Base-by-base conservation (phyloP, 75 land plant genomes). In the Cunninghamia lanceolata region DNA sequence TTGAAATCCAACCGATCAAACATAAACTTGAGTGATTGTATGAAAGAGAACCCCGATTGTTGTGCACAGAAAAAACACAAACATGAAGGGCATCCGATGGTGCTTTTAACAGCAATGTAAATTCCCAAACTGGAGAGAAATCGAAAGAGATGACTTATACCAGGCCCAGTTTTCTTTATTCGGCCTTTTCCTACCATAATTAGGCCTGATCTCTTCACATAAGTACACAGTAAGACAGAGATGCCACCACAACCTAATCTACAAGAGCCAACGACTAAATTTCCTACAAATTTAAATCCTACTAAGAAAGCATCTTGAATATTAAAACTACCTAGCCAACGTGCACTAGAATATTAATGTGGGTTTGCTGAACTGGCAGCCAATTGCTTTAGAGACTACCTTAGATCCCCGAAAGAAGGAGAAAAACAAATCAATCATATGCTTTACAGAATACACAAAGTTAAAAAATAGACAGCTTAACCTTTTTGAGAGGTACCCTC, bases 401-500 rank as follows among this genome's bases (percentile, higher is more conserved):
- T 80, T 80, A 80, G 82, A 80, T 80, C 82, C 82, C 30, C 30
- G 2, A 45, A 43, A 80, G 1, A 80, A 19, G 82, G 50, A 34
- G 47, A 9, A 43, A 45, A 3, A n/a, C 15, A 43, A 76, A 80
- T 43, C 47, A n/a, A n/a, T 38, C 15, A 43, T 28, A 45, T n/a
- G 46, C 47, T 9, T 28, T 13, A 25, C 14, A 42, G 32, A 43
- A 28, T n/a, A 80, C 75, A 73, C 34, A 2, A 32, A 71, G 75
- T 11, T 68, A 73, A 34, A 25, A 73, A 73, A 73, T 34, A 0
- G 75, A 73, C 75, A 73, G 75, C 75, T 32, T 30, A 73, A 73
- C 75, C 36, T 73, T 63, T 63, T 63, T 6, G 9, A 63, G 3
- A 73, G 36, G 14, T 13, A 11, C 15, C 36, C 36, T 32, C 75